Base-by-base conservation (phyloP, 306 rosid species). In the Fragaria ananassa region DNA sequence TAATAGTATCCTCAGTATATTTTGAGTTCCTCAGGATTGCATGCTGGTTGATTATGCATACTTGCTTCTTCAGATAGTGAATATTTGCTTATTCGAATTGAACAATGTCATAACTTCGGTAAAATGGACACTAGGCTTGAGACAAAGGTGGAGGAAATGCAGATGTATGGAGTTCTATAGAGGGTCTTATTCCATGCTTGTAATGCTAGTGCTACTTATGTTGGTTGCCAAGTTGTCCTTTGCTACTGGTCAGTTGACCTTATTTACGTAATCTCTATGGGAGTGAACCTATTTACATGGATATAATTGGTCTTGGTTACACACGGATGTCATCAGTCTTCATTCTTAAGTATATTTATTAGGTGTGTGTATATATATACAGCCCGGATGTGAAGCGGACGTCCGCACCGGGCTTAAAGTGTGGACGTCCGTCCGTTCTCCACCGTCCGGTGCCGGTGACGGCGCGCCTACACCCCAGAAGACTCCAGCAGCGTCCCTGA, bases 21-120 rank as follows among this genome's bases (percentile, higher is more conserved):
- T 64, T 76, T 74, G 71, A 51, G 68, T 68, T 51, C 56, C 6
- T 68, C 51, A 39, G 5, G 57, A 8, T 31, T 71, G 45, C 29
- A 25, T 5, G 17, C 47, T 62, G 6, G 65, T 71, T 34, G 41
- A 31, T 77, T 21, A 12, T 19, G 57, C 10, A 1, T 23, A 37
- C 31, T 29, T 74, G 31, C 53, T 75, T 8, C 13, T 65, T 31
- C 51, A 50, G 12, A 76, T 42, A 12, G 25, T 42, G 41, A 73
- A 21, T 51, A 50, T 41, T 50, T 62, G 18, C 6, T 17, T 29
- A 15, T 8, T 46, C 18, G 5, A 41, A 66, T 14, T 39, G 25
- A 37, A 72, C 23, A 54, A 72, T 71, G 31, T 34, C 31, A 31
- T 29, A 71, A 35, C 13, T 71, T 19, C 11, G 2, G 47, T n/a